Evolutionary conservation across 495 filamentous ascomycete species (phyloP).

Genomic region (Trichoderma orchidacearum): DNA sequence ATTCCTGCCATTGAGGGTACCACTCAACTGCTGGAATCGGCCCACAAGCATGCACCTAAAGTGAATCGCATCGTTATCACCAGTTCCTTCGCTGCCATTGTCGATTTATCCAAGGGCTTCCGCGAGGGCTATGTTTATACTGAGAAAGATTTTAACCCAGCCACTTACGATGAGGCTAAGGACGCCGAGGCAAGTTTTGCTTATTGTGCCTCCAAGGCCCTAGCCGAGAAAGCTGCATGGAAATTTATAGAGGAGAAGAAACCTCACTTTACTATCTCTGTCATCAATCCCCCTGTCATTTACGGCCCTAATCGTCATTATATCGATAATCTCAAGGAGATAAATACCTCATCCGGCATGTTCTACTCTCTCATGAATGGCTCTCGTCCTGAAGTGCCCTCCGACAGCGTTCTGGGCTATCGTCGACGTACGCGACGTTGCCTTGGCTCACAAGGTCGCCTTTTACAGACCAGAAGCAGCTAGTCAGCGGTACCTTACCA

Average conservation of each 20-base stretch:
- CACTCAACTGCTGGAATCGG: conserved; percentile 52
- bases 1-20: conserved; percentile 55
- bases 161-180: conserved; percentile 4
- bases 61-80: conserved; percentile 51
- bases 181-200: conserved; percentile 18
- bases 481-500: neutral
- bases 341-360: neutral
- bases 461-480: neutral
- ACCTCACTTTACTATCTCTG: neutral
- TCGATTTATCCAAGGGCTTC: conserved; percentile 7
- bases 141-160: neutral
- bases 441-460: neutral
- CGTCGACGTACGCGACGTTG: neutral
- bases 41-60: conserved; percentile 39
- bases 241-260: conserved; percentile 14
- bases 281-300: neutral
- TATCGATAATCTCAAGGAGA: neutral
- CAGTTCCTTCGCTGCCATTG: conserved; percentile 23
- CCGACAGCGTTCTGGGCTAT: neutral
- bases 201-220: conserved; percentile 41
- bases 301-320: neutral
- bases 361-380: neutral
- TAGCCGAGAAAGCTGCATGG: conserved; percentile 39
- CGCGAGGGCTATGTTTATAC: neutral
- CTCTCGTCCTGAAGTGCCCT: neutral